Percentiles rank a stretch among this genome's conserved stretches.
phyloP scores from a whole-genome alignment of 495 filamentous ascomycete species.

The Daldinia vernicosa region DNA sequence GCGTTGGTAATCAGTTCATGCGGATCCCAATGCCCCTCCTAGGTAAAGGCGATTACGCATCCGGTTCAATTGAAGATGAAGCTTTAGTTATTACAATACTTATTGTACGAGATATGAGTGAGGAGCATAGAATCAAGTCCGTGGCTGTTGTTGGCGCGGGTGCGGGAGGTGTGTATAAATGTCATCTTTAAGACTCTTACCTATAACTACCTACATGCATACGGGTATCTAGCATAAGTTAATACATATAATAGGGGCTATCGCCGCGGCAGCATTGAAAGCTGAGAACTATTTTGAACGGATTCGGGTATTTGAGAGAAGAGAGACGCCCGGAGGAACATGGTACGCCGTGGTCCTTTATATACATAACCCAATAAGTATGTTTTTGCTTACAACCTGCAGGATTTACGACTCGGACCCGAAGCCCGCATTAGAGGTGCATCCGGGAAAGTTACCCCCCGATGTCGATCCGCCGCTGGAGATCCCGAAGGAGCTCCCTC shows the following conservation, averaged over 20 bases:
- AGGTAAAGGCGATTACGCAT: neutral
- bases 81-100: neutral
- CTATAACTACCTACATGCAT: neutral
- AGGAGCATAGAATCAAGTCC: conserved; percentile 50
- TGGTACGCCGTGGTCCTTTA: conserved; percentile 47
- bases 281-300: conserved; percentile 60
- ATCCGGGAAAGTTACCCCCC: conserved; percentile 52
- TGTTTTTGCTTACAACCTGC: conserved; percentile 11
- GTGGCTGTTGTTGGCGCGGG: conserved; percentile 63
- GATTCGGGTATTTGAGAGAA: conserved; percentile 60
- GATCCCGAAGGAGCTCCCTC: conserved; percentile 52
- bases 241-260: conserved; percentile 47
- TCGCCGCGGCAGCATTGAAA: conserved; percentile 56
- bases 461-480: conserved; percentile 55
- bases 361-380: neutral
- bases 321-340: conserved; percentile 57
- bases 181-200: neutral
- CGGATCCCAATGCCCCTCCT: conserved; percentile 12
- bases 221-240: neutral
- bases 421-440: conserved; percentile 36
- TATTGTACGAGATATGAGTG: conserved; percentile 30
- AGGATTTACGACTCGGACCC: conserved; percentile 60
- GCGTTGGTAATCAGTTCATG: neutral
- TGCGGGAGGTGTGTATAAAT: conserved; percentile 55
- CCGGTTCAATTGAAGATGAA: neutral